A percentile compares a stretch with the other conserved stretches of the same genome.
Conservation (phyloP, 2,329 filamentous ascomycete species). For the Colletotrichum noveboracense region DNA sequence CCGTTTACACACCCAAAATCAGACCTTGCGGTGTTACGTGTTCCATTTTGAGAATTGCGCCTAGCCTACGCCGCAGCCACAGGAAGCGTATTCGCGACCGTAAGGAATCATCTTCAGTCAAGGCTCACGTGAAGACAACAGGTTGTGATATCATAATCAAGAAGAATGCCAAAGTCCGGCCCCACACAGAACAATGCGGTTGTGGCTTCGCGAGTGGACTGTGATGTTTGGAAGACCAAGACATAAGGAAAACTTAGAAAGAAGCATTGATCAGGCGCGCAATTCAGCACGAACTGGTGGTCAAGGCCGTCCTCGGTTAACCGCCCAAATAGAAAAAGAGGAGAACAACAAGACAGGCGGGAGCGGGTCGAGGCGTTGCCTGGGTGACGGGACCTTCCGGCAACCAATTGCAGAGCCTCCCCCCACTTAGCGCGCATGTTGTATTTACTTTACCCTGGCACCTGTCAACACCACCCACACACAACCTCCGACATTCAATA, state of each 20-base stretch:
- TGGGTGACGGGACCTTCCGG: neutral
- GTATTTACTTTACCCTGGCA: constrained; percentile 18
- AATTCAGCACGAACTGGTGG: neutral
- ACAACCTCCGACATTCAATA: neutral
- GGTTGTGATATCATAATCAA: too few relatives aligned
- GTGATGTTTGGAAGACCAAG: neutral
- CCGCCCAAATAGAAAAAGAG: neutral
- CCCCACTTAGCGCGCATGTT: constrained; percentile 12
- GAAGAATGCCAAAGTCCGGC: too few relatives aligned
- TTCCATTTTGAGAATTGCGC: neutral
- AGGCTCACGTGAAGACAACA: too few relatives aligned
- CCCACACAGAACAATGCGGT: too few relatives aligned
- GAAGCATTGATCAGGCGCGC: rapidly evolving
- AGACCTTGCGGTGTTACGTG: rapidly evolving
- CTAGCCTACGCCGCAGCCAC: neutral
- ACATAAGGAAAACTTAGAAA: neutral
- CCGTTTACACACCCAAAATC: too few relatives aligned
- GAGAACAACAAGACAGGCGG: neutral
- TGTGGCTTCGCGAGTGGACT: too few relatives aligned
- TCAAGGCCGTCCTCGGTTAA: neutral
- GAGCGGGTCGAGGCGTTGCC: neutral
- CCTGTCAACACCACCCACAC: constrained; percentile 10
- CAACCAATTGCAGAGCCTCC: neutral
- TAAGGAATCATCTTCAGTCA: too few relatives aligned
- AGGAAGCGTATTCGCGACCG: neutral